These are phyloP conservation scores for Melanomma pulvis-pyrius DNA, from an alignment of 495 filamentous ascomycete genomes.

Conservation along the genomic window DNA sequence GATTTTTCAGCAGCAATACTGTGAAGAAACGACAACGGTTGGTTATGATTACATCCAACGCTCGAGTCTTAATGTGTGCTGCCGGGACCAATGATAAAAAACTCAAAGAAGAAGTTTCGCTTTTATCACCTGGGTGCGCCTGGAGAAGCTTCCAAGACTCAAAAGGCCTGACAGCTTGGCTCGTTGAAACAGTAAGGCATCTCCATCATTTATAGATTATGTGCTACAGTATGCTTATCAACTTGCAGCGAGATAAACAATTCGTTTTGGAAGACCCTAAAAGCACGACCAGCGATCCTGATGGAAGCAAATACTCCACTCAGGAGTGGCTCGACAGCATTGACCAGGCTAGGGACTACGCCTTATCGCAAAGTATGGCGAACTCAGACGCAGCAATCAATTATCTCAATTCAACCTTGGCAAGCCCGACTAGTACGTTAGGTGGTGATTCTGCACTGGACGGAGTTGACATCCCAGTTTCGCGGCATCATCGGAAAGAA, in stretches of 20 bases:
- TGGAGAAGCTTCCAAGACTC: slow-evolving; percentile 80
- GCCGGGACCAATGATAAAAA: slow-evolving; percentile 95
- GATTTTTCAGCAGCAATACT: slow-evolving; percentile 86
- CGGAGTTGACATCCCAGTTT: slow-evolving; percentile 51
- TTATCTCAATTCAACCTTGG: slow-evolving; percentile 70
- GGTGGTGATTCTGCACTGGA: slow-evolving; percentile 48
- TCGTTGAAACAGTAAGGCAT: slow-evolving; percentile 86
- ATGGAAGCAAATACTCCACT: slow-evolving; percentile 55
- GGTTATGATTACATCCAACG: slow-evolving; percentile 94
- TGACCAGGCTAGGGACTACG: slow-evolving; percentile 79
- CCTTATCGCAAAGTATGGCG: slow-evolving; percentile 66
- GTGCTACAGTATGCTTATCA: slow-evolving; percentile 12
- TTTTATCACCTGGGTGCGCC: slow-evolving; percentile 69
- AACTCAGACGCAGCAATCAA: slow-evolving; percentile 71
- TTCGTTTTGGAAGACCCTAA: slow-evolving; percentile 92
- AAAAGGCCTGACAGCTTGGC: slow-evolving; percentile 85
- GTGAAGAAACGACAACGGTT: slow-evolving; percentile 92
- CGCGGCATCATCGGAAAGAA: slow-evolving; percentile 50
- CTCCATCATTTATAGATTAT: neutral
- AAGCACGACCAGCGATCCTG: slow-evolving; percentile 51
- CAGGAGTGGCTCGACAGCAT: slow-evolving; percentile 89
- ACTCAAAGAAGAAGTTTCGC: slow-evolving; percentile 83
- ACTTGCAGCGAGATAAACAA: slow-evolving; percentile 76
- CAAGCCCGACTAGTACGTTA: slow-evolving; percentile 76
- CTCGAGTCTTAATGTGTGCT: slow-evolving; percentile 85